A percentile compares a stretch with the other conserved stretches of the same genome.
Conservation (phyloP, 352 stramenopile species). For the Phytopythium helicoides region DNA sequence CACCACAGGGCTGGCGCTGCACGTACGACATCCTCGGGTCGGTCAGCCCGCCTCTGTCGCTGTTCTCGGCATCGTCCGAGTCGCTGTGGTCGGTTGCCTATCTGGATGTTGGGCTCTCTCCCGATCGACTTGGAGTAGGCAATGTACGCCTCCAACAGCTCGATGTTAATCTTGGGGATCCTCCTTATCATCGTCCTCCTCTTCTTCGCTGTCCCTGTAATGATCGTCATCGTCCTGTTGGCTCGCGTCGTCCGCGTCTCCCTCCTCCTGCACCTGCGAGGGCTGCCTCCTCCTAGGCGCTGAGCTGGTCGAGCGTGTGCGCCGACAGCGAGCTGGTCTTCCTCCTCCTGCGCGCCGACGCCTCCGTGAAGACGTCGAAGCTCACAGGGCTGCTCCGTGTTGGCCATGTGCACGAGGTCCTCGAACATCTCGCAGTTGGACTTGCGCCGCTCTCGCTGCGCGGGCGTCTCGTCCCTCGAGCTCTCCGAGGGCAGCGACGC, state of each 20-base stretch:
- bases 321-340: slow-evolving; percentile 16
- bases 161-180: slow-evolving; percentile 88
- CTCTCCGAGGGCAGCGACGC: slow-evolving; percentile 20
- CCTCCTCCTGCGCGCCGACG: slow-evolving; percentile 13
- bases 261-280: too few species aligned
- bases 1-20: slow-evolving; percentile 30
- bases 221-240: slow-evolving; percentile 53
- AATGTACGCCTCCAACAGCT: slow-evolving; percentile 94
- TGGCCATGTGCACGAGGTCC: slow-evolving; percentile 50
- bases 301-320: slow-evolving; percentile 28
- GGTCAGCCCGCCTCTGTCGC: slow-evolving; percentile 16
- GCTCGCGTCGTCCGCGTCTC: background rate
- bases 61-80: slow-evolving; percentile 56
- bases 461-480: slow-evolving; percentile 15
- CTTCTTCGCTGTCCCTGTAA: slow-evolving; percentile 66
- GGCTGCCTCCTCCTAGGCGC: background rate
- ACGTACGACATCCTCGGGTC: slow-evolving; percentile 28
- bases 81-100: slow-evolving; percentile 70
- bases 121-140: slow-evolving; percentile 92
- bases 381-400: slow-evolving; percentile 51
- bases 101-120: slow-evolving; percentile 79
- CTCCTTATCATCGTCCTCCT: slow-evolving; percentile 55
- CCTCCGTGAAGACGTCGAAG: slow-evolving; percentile 43
- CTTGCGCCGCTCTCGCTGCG: slow-evolving; percentile 25
- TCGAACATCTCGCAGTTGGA: slow-evolving; percentile 55